These are phyloP conservation scores for Coemansia sp. DNA, from an alignment of 192 early-diverging fungal genomes.

Conservation along the genomic window DNA sequence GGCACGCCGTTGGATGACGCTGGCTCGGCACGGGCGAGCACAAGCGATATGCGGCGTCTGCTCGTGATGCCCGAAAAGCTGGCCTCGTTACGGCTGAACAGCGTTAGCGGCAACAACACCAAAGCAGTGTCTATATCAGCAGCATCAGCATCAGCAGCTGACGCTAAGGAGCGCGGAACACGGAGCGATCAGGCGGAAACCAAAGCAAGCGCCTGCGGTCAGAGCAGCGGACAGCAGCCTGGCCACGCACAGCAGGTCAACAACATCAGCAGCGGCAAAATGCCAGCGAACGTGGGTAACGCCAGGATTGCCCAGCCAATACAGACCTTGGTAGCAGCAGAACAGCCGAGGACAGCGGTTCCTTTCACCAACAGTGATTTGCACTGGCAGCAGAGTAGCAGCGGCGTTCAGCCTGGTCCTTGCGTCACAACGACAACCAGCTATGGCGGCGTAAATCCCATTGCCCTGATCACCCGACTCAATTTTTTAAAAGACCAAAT, in stretches of 20 bases:
- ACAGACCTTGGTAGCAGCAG: neutral
- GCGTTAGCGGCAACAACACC: neutral
- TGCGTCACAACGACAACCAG: neutral
- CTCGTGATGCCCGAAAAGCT: constrained; percentile 41
- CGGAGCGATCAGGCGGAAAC: neutral
- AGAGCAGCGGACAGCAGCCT: constrained; percentile 3
- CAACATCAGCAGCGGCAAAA: neutral
- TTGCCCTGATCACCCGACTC: constrained; percentile 43
- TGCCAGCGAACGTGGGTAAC: neutral
- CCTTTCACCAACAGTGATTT: neutral
- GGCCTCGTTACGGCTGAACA: constrained; percentile 20
- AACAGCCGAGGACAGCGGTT: neutral
- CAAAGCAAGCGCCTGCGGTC: neutral
- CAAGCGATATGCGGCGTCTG: constrained; percentile 19
- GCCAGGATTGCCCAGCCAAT: neutral
- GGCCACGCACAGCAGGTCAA: too few relatives aligned
- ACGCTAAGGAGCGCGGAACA: neutral
- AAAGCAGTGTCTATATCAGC: constrained; percentile 1
- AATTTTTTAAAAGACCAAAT: constrained; percentile 49
- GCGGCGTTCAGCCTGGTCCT: neutral
- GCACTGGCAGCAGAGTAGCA: constrained; percentile 13
- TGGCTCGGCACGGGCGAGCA: neutral
- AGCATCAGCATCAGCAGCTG: constrained; percentile 1
- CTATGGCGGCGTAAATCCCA: constrained; percentile 42
- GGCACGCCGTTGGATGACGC: constrained; percentile 14